These are phyloP conservation scores for Amphicarpaea edgeworthii DNA, from an alignment of 306 rosid genomes.

Conservation along the genomic window DNA sequence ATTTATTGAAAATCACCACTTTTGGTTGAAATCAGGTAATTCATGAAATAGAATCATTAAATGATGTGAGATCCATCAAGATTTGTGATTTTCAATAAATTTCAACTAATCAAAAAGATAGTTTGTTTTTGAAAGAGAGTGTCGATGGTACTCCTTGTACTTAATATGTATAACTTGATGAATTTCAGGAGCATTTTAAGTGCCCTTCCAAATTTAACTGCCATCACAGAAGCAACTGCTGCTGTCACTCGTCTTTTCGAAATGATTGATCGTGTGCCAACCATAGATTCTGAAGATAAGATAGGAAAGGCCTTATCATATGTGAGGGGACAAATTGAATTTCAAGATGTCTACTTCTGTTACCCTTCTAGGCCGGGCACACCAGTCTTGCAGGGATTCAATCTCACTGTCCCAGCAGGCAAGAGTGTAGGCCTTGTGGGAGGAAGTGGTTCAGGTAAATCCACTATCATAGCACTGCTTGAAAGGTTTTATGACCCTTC, in stretches of 20 bases:
- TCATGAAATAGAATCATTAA: no score
- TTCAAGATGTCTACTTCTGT: constrained; percentile 64
- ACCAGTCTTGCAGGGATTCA: constrained; percentile 69
- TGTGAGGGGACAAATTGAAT: constrained; percentile 81
- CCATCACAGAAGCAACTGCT: constrained; percentile 73
- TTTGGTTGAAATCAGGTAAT: no score
- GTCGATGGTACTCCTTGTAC: no score
- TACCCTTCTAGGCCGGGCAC: constrained; percentile 84
- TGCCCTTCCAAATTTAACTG: constrained; percentile 89
- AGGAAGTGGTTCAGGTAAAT: constrained; percentile 92
- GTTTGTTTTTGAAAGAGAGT: no score
- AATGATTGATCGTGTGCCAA: constrained; percentile 74
- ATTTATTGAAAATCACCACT: no score
- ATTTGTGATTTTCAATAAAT: no score
- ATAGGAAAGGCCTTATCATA: constrained; percentile 83
- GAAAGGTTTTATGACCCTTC: constrained; percentile 90
- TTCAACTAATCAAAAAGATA: no score
- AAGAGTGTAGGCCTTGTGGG: constrained; percentile 84
- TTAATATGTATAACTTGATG: constrained; percentile 30
- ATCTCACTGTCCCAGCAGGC: constrained; percentile 78
- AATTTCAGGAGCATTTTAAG: constrained; percentile 84
- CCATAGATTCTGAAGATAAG: constrained; percentile 72
- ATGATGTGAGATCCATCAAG: no score
- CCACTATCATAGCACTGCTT: constrained; percentile 79
- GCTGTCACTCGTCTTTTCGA: constrained; percentile 75